phyloP scores from a whole-genome alignment of 805 yeast genomes.

The Tetrapisispora taiwanensis region DNA sequence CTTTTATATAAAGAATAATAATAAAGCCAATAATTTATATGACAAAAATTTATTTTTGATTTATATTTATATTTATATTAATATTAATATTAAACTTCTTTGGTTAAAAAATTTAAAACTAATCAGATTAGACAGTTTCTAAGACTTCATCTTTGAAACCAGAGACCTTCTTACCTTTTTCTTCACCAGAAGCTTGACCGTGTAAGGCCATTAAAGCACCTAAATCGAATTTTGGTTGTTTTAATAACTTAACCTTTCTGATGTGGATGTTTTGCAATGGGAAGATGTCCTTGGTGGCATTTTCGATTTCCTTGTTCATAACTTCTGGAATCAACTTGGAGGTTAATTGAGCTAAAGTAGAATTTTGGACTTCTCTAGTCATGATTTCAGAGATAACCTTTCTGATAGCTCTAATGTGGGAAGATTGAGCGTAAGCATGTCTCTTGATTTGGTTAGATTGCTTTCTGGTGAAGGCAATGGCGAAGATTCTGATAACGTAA shows the following conservation, averaged over 20 bases:
- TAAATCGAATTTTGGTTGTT: conserved; percentile 97
- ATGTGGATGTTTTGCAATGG: conserved; percentile 98
- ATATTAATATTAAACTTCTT: conserved; percentile 2
- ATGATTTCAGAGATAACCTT: conserved; percentile 93
- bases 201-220: conserved; percentile 93
- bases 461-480: conserved; percentile 98
- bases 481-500: conserved; percentile 91
- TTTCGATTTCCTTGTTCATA: conserved; percentile 96
- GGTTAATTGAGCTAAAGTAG: conserved; percentile 92
- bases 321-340: conserved; percentile 97
- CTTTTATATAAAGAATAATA: not conserved
- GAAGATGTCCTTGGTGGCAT: conserved; percentile 87
- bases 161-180: conserved; percentile 94
- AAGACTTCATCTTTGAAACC: conserved; percentile 98
- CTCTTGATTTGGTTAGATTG: conserved; percentile 94
- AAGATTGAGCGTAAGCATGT: conserved; percentile 95
- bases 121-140: conserved; percentile 72
- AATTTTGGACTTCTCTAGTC: conserved; percentile 91
- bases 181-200: conserved; percentile 91
- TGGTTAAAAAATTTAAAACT: conserved; percentile 3
- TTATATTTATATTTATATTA: conserved; percentile 1
- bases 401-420: conserved; percentile 95
- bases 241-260: conserved; percentile 97
- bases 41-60: conserved; percentile 4
- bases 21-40: conserved; percentile 1